phyloP scores from a whole-genome alignment of 345 rosid species.

The Lepidium sativum region DNA sequence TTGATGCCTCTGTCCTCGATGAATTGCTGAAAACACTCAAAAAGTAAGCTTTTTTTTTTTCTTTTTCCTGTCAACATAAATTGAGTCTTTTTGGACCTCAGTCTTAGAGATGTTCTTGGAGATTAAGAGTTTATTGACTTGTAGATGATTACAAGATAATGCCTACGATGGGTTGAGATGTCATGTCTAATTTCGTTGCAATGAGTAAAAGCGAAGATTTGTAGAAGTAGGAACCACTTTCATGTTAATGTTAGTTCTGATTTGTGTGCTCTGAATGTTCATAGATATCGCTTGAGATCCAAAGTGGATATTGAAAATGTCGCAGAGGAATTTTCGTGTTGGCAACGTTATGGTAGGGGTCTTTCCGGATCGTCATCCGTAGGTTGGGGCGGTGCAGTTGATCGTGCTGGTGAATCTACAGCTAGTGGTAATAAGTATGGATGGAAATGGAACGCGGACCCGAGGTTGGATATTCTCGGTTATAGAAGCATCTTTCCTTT shows the following conservation, averaged over 20 bases:
- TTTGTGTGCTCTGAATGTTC: slow-evolving; percentile 9
- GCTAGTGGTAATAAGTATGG: slow-evolving; percentile 48
- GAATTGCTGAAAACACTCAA: slow-evolving; percentile 63
- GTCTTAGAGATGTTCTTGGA: neutral
- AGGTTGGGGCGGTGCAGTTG: slow-evolving; percentile 61
- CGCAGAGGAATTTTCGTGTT: slow-evolving; percentile 57
- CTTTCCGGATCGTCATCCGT: slow-evolving; percentile 49
- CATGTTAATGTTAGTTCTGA: neutral
- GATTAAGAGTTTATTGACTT: neutral
- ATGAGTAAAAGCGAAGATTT: no score
- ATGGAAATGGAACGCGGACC: slow-evolving; percentile 90
- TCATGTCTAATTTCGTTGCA: neutral
- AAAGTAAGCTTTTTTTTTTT: slow-evolving; percentile 33
- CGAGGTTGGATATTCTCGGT: slow-evolving; percentile 74
- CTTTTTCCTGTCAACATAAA: neutral
- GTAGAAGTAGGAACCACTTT: neutral
- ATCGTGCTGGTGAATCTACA: slow-evolving; percentile 45
- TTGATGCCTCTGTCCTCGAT: slow-evolving; percentile 54
- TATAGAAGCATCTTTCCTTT: slow-evolving; percentile 69
- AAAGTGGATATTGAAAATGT: slow-evolving; percentile 84
- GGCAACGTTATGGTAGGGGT: slow-evolving; percentile 69
- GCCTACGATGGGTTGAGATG: neutral
- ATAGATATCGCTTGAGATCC: slow-evolving; percentile 74
- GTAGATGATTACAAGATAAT: neutral
- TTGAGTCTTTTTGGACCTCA: neutral